Evolutionary conservation across 1,284 basidiomycete species (phyloP).

Genomic region (Cryptococcus amylolentus): DNA sequence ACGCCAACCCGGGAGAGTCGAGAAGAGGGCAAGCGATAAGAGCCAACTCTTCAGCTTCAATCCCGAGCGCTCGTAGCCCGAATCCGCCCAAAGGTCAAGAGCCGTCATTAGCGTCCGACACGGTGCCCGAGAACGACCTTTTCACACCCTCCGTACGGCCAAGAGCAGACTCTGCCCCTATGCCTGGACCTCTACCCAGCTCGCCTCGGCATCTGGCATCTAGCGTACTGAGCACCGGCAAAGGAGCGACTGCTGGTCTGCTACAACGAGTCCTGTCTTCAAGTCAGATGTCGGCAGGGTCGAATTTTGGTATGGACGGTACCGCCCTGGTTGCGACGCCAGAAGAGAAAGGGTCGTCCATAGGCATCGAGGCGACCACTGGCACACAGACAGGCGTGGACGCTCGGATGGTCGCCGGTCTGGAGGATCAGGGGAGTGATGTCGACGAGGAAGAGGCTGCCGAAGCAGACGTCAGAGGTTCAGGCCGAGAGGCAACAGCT

Average conservation of each 20-base stretch:
- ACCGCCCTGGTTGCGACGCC: constrained; percentile 36
- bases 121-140: constrained; percentile 24
- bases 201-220: constrained; percentile 3
- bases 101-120: neutral
- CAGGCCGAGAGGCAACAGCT: constrained; percentile 2
- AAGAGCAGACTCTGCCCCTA: constrained; percentile 41
- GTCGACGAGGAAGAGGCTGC: constrained; percentile 44
- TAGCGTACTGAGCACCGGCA: constrained; percentile 27
- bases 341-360: constrained; percentile 1
- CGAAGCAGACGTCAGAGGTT: constrained; percentile 7
- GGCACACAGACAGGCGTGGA: constrained; percentile 13
- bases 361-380: constrained; percentile 4
- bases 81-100: no score
- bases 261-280: constrained; percentile 23
- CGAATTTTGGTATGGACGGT: constrained; percentile 45
- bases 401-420: constrained; percentile 19
- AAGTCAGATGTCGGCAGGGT: constrained; percentile 41
- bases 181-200: constrained; percentile 14
- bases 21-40: constrained; percentile 10
- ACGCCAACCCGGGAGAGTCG: constrained; percentile 7
- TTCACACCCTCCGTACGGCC: constrained; percentile 31
- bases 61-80: neutral
- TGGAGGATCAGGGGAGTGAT: constrained; percentile 42
- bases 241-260: constrained; percentile 16
- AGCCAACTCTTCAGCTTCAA: constrained; percentile 23